Base-by-base conservation (phyloP, 225 moss, liverwort and hornwort genomes). In the Ulota crispa region DNA sequence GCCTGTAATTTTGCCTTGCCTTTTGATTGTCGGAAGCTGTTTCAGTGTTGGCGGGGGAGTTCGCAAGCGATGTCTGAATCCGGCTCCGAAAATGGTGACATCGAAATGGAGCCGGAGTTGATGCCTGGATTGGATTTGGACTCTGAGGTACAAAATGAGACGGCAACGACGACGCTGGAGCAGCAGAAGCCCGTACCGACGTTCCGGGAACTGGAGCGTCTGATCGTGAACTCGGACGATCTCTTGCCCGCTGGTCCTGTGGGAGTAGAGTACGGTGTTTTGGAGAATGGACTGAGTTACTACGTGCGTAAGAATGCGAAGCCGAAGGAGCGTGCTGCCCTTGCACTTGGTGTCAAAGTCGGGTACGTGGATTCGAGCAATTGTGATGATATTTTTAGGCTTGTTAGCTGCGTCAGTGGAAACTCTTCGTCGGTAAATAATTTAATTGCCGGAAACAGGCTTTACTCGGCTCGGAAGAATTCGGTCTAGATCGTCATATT, bases 221-320 rank as follows among this genome's bases (percentile, higher is more conserved):
- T 97, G 41, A 55, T 81, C 31, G 83, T 95, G 39, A 87, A 93
- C 41, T 65, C 85, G 12, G 80, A 88, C 4, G 95, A 97, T 70
- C 67, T 83, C 31, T 85, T 97, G 56, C 97, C 97, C 59, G 86
- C 73, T 28, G 92, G 92, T 28, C 91, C 93, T n/a, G 88, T 84
- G 36, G 93, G 92, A 81, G 97, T 95, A 16, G 81, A 87, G 1
- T 88, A 95, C 65, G 97, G 95, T 34, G 87, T 92, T 80, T 80
- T 97, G 64, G 81, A 87, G 23, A 97, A 95, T 79, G 97, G 95
- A 52, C 87, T 97, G 52, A 90, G 87, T 77, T 97, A 91, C 78
- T 97, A 97, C 78, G 95, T 97, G 79, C 95, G 95, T 47, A 90
- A 92, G 81, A 97, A 95, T 73, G 81, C 95, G 53, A 97, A 97